Evolutionary conservation across 306 rosid genomes (phyloP).

Genomic region (Alnus glutinosa): DNA sequence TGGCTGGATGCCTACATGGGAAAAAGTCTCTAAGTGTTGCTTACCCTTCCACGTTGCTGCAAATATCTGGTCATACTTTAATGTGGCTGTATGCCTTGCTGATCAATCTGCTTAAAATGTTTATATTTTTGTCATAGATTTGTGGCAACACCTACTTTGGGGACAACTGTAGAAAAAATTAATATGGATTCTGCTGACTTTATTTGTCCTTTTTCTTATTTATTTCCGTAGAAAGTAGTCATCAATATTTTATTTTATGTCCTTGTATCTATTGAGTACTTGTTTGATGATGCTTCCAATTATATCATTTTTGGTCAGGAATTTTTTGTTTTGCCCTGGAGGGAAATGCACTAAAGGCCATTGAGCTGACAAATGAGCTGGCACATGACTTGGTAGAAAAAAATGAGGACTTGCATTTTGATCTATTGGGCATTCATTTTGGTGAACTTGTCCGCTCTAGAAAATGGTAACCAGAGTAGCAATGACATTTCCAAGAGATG

Average conservation of each 20-base stretch:
- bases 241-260: slow-evolving; percentile 4
- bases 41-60: slow-evolving; percentile 4
- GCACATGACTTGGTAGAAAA: slow-evolving; percentile 65
- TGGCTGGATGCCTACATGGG: slow-evolving; percentile 7
- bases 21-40: slow-evolving; percentile 3
- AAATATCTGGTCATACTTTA: slow-evolving; percentile 6
- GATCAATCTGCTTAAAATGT: neutral
- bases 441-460: slow-evolving; percentile 76
- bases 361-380: slow-evolving; percentile 77
- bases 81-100: slow-evolving; percentile 18
- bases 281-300: slow-evolving; percentile 22
- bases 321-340: slow-evolving; percentile 65
- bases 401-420: slow-evolving; percentile 80
- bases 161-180: neutral
- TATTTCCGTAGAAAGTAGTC: neutral
- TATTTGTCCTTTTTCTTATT: neutral
- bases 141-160: neutral
- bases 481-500: slow-evolving; percentile 17
- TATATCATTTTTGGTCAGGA: slow-evolving; percentile 42
- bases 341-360: slow-evolving; percentile 80
- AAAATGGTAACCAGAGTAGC: slow-evolving; percentile 65
- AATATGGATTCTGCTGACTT: no score
- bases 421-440: slow-evolving; percentile 89
- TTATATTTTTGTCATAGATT: slow-evolving; percentile 22
- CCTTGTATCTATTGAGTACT: slow-evolving; percentile 12